Evolutionary conservation across 768 basidiomycete species (phyloP), one percentile per base, ranked within the genome.

Genomic region (Amanita phalloides): DNA sequence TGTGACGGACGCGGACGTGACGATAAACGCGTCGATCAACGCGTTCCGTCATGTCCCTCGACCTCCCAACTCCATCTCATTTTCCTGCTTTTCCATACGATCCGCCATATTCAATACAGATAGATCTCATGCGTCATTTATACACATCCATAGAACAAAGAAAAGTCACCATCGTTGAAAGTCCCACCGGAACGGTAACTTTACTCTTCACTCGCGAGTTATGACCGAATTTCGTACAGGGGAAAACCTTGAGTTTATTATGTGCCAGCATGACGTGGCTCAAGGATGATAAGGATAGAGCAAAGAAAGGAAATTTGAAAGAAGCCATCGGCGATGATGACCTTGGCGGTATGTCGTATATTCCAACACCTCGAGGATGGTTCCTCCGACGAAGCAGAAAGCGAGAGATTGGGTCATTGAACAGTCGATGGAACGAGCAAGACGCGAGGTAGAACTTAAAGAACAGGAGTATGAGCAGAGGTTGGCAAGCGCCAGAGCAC

Each of bases 71-170:
- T 0, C 93, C 92, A 0, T 60, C 65, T 1, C 58, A 59, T 1
- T 96, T 96, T 62, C 72, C 82, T 7, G 79, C 79, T 2, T 97
- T 98, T 61, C 94, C 94, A 0, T 96, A 86, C 60, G 71, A 78
- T 13, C 71, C 80, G 3, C 92, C 92, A 2, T 95, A 95, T 63
- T 62, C 74, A 14, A 94, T 95, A 53, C 95, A 98, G 63, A 69
- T 76, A 0, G 78, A 88, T 33, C 79, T 97, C 25, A 96, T 97
- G 94, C 80, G 72, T 14, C 89, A 92, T 56, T 69, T 98, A 1
- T 97, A 93, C 64, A 59, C 74, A 5, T 74, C 85, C 0, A 86
- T 96, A 42, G 90, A 94, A 63, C 57, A 69, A n/a, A 70, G 70
- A 42, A 81, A 81, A 56, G 78, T 96, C 14, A 78, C 90, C 1